Evolutionary conservation across 73 alveolate genomes (phyloP).

Genomic region (Tetrahymena elliotti): DNA sequence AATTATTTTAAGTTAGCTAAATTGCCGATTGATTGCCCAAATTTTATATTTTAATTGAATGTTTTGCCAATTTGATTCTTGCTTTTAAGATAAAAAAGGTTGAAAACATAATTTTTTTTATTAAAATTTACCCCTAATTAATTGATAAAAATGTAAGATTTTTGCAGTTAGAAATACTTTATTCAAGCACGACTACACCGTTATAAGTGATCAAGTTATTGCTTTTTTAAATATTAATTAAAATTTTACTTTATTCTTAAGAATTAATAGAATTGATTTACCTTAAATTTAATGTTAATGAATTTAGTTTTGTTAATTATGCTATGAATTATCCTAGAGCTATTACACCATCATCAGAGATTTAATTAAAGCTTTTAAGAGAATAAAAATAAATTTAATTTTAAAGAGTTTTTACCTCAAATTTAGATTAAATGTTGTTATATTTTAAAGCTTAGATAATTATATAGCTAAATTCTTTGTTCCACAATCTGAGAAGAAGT

Average conservation of each 20-base stretch:
- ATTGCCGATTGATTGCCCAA: background rate
- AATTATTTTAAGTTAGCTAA: background rate
- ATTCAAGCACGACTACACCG: background rate
- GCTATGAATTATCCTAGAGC: background rate
- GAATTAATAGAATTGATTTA: too few relatives aligned
- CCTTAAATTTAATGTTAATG: background rate
- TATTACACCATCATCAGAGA: background rate
- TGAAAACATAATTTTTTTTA: too few relatives aligned
- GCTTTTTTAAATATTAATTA: background rate
- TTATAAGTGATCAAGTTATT: background rate
- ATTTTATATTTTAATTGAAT: too few relatives aligned
- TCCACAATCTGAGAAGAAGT: background rate
- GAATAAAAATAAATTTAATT: background rate
- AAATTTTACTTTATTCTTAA: too few relatives aligned
- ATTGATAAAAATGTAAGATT: background rate
- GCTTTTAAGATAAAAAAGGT: background rate
- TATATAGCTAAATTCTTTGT: background rate
- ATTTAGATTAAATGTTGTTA: background rate
- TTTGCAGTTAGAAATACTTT: background rate
- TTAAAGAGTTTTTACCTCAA: background rate
- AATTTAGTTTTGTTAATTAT: background rate
- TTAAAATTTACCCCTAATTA: background rate
- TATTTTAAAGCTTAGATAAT: background rate
- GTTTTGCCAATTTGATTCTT: background rate
- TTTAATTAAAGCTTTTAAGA: background rate